Evolutionary conservation across 2,329 filamentous ascomycete genomes (phyloP), one percentile per base, ranked within the genome.

Genomic region (Ophiosphaerella korrae): DNA sequence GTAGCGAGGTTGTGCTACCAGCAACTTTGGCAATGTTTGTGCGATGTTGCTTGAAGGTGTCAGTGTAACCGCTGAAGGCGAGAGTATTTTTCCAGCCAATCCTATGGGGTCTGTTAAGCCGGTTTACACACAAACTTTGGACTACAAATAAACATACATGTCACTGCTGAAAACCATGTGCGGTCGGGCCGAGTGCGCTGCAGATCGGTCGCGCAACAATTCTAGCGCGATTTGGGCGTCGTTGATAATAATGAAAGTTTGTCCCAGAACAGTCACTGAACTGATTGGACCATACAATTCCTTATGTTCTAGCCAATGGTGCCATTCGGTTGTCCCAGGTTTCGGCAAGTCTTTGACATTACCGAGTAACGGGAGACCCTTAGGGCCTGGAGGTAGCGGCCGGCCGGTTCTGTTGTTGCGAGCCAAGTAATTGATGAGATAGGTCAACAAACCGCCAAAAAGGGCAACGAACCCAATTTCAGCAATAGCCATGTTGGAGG

Each of bases 381-480:
- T 79, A 0, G 82, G 82, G 0, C 82, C 82, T 1, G 81, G 82
- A 1, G 80, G 82, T 0, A 81, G 62, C 2, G 69, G 63, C n/a
- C 48, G 50, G 5, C 35, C 55, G 48, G 57, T 32, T 11, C 42
- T 53, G 3, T 55, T 54, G 4, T 39, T 38, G 7, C 40, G 51
- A 12, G 46, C 43, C 26, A 58, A 34, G 33, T 45, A 50, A 16
- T 52, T 50, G 23, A 60, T 44, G 6, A 58, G 14, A 29, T 61
- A 62, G 14, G 44, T 36, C 31, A 46, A 16, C 6, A 23, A 26
- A 2, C 33, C 29, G 29, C 36, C 44, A 18, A 46, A 24, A n/a
- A 44, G 9, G 33, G 14, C 16, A 8, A 44, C 14, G 13, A 44
- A 21, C 13, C 31, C 21, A 21, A 21, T 44, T 31, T 9, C 23